Conservation (phyloP, 2,329 filamentous ascomycete genomes). For the Xylogone sp. region DNA sequence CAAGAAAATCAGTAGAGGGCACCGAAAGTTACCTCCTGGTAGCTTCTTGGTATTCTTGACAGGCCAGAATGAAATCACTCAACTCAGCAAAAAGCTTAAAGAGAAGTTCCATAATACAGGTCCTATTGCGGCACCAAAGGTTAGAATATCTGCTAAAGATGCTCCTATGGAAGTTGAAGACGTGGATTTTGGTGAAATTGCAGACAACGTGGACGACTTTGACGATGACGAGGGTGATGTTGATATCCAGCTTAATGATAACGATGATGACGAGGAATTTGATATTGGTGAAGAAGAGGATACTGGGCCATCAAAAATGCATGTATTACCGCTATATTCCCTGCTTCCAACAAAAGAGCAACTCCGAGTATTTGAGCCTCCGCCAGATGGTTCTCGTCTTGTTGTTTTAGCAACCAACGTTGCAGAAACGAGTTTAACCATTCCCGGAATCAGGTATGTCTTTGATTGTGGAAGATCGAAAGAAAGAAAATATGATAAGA, state of each 20-base stretch:
- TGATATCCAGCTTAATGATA: slow-evolving; percentile 48
- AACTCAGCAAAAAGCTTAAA: slow-evolving; percentile 76
- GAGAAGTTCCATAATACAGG: slow-evolving; percentile 49
- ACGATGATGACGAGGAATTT: slow-evolving; percentile 40
- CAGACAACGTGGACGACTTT: slow-evolving; percentile 55
- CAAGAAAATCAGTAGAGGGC: slow-evolving; percentile 80
- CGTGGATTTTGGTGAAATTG: slow-evolving; percentile 70
- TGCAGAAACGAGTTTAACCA: slow-evolving; percentile 94
- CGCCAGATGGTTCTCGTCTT: slow-evolving; percentile 76
- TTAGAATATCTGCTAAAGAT: slow-evolving; percentile 73
- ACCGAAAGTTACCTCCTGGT: slow-evolving; percentile 84
- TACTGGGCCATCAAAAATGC: slow-evolving; percentile 67
- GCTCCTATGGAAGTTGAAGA: slow-evolving; percentile 82
- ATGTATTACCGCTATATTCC: slow-evolving; percentile 92
- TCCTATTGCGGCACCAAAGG: slow-evolving; percentile 56
- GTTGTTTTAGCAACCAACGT: slow-evolving; percentile 95
- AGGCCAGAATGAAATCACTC: slow-evolving; percentile 84
- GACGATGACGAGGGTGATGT: slow-evolving; percentile 56
- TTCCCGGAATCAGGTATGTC: slow-evolving; percentile 91
- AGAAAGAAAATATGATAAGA: slow-evolving; percentile 82
- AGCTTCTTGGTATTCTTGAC: slow-evolving; percentile 94
- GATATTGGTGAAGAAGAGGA: slow-evolving; percentile 64
- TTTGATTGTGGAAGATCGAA: slow-evolving; percentile 93
- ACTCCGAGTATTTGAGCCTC: slow-evolving; percentile 80
- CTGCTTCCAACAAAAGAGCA: slow-evolving; percentile 88